Conservation (phyloP, 192 early-diverging fungal species). For the Rhizoclosmatium sp. region DNA sequence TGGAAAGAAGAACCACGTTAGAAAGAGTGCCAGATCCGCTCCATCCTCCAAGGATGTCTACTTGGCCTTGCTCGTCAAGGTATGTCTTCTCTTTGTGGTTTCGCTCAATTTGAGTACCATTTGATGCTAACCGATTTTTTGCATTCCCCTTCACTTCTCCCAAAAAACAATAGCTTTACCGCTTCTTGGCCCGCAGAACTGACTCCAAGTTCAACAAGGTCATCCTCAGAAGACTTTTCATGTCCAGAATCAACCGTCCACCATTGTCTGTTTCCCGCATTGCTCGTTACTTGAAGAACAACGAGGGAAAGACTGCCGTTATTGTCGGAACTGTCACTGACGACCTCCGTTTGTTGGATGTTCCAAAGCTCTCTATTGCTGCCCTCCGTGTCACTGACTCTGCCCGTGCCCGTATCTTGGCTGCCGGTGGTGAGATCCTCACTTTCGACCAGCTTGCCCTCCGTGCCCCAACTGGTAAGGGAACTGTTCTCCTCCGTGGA, state of each 20-base stretch:
- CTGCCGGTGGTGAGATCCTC: constrained; percentile 98
- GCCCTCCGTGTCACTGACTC: constrained; percentile 96
- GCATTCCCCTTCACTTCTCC: too few relatives aligned
- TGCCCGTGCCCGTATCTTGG: constrained; percentile 96
- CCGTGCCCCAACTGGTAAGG: constrained; percentile 95
- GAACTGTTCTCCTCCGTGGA: constrained; percentile 95
- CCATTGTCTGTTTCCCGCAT: constrained; percentile 94
- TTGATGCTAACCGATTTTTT: neutral
- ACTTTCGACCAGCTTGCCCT: constrained; percentile 99
- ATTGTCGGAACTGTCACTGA: constrained; percentile 97
- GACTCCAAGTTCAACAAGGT: constrained; percentile 99
- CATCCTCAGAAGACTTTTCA: constrained; percentile 96
- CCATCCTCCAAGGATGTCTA: constrained; percentile 79
- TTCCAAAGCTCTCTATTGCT: constrained; percentile 95
- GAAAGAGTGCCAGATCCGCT: constrained; percentile 68
- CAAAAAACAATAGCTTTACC: constrained; percentile 75
- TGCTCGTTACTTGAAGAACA: constrained; percentile 73
- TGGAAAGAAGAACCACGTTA: constrained; percentile 95
- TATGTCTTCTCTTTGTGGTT: neutral
- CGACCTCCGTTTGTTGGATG: constrained; percentile 88
- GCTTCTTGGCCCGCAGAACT: constrained; percentile 99
- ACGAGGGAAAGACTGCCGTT: constrained; percentile 92
- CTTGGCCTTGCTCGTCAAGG: constrained; percentile 96
- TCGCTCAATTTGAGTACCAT: neutral
- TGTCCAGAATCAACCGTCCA: constrained; percentile 97